Evolutionary conservation across 1,139 yeast species (phyloP), one percentile per base, ranked within the genome.

Genomic region (Zygosaccharomyces sapae): DNA sequence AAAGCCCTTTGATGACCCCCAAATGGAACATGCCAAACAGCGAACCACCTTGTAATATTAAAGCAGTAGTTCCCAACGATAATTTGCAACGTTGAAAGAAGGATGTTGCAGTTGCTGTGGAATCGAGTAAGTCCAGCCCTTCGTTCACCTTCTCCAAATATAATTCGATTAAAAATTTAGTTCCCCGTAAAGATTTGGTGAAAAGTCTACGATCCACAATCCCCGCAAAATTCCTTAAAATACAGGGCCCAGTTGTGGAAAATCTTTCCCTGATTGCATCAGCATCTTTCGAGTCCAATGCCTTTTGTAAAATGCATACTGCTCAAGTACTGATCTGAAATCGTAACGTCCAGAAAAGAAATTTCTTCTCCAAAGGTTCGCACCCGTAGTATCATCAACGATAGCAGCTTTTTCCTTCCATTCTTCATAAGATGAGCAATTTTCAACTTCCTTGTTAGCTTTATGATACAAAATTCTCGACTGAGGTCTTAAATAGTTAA

Each of bases 1-100:
- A 79, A 18, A 92, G 70, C 0, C 94, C 92, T 55, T 85, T 85
- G 5, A 90, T 86, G 1, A 90, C 96, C 1, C 98, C 98, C 42
- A 92, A 66, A 65, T 92, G 98, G 61, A 96, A 89, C 52, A 92
- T 71, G 0, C 97, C 97, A 69, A 90, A 92, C 24, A 92, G 70
- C 0, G 97, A 86, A 0, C 97, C 97, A 25, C 98, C 97, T 66
- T 92, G 97, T 27, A 92, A 71, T 31, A 92, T 79, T 51, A 92
- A 72, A 0, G 97, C 97, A 0, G 97, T 88, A 45, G 88, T 79
- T 0, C 98, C 98, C 65, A 86, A 80, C 0, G 95, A 83, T 62
- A 89, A 92, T 58, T 92, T 77, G 2, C 95, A 87, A 62, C 92
- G 95, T 62, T 86, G 95, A 66, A 88, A 90, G 62, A 89, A 88